Percentiles rank a stretch among this genome's conserved stretches.
Conservation (phyloP, 352 stramenopile species). For the Plasmopara halstedii region DNA sequence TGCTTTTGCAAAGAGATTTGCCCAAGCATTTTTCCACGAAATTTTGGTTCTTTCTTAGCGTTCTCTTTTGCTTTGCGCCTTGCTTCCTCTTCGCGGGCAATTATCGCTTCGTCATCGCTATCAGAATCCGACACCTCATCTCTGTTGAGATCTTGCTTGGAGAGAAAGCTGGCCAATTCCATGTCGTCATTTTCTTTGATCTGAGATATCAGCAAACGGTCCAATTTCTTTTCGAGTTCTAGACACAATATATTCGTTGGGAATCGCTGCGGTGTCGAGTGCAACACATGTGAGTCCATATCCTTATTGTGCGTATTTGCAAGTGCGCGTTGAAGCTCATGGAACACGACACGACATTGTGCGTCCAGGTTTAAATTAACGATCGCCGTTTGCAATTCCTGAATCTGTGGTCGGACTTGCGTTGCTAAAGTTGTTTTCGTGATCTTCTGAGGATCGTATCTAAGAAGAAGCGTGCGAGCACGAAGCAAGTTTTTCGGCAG, state of each 20-base stretch:
- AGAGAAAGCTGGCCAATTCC: slow-evolving; percentile 44
- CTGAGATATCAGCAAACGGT: slow-evolving; percentile 83
- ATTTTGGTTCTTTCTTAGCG: slow-evolving; percentile 28
- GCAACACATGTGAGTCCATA: slow-evolving; percentile 87
- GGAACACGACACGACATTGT: slow-evolving; percentile 80
- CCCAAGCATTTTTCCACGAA: slow-evolving; percentile 45
- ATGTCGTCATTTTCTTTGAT: slow-evolving; percentile 66
- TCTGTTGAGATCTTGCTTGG: slow-evolving; percentile 4
- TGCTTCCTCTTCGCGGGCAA: slow-evolving; percentile 41
- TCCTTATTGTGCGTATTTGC: slow-evolving; percentile 76
- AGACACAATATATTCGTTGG: slow-evolving; percentile 80
- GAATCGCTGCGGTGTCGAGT: slow-evolving; percentile 87
- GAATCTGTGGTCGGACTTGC: slow-evolving; percentile 25
- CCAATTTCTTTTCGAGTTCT: slow-evolving; percentile 89
- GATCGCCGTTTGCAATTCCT: slow-evolving; percentile 16
- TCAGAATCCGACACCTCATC: slow-evolving; percentile 54
- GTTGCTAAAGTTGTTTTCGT: slow-evolving; percentile 42
- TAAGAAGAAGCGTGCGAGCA: slow-evolving; percentile 51
- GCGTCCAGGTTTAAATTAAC: slow-evolving; percentile 82
- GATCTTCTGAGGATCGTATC: slow-evolving; percentile 50
- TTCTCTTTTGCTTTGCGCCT: slow-evolving; percentile 26
- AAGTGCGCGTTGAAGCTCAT: slow-evolving; percentile 86
- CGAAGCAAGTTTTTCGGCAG: slow-evolving; percentile 47
- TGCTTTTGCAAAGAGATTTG: slow-evolving; percentile 63
- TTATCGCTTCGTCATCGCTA: slow-evolving; percentile 62